These are phyloP conservation scores for Dothideomycetidae sp. DNA, from an alignment of 2,329 filamentous ascomycete species.

Conservation along the genomic window DNA sequence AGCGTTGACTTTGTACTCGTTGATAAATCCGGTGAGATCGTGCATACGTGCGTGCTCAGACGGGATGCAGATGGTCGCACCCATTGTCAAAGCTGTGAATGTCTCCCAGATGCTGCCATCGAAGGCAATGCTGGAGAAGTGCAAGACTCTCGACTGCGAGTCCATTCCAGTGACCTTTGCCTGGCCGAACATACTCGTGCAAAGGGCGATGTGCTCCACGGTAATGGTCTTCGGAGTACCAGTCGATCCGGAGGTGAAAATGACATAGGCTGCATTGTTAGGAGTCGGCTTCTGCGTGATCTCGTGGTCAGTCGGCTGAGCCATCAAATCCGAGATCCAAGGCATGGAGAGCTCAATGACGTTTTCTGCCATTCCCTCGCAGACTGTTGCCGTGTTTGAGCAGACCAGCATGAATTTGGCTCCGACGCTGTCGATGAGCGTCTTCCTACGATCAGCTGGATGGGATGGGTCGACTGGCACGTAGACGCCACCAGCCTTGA, in stretches of 20 bases:
- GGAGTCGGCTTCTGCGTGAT: neutral
- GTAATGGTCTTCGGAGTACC: neutral
- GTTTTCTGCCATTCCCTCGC: slow-evolving; percentile 16
- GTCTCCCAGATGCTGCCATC: slow-evolving; percentile 14
- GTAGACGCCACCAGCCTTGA: slow-evolving; percentile 20
- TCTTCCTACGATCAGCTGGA: slow-evolving; percentile 43
- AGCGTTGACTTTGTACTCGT: slow-evolving; percentile 9
- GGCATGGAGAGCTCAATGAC: slow-evolving; percentile 8
- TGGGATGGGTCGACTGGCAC: slow-evolving; percentile 40
- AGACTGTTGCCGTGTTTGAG: slow-evolving; percentile 13
- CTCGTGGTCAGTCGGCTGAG: neutral
- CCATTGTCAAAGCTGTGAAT: slow-evolving; percentile 13
- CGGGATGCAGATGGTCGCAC: slow-evolving; percentile 15
- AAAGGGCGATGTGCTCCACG: neutral
- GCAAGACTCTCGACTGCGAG: slow-evolving; percentile 11
- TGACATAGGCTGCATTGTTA: neutral
- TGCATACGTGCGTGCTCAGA: slow-evolving; percentile 12
- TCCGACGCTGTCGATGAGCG: slow-evolving; percentile 48
- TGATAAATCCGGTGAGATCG: slow-evolving; percentile 9
- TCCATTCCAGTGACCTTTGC: slow-evolving; percentile 14
- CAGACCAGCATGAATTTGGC: slow-evolving; percentile 33
- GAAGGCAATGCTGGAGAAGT: slow-evolving; percentile 11
- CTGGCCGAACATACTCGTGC: neutral
- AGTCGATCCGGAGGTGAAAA: neutral
- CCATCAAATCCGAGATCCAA: slow-evolving; percentile 18